Percentiles rank a stretch among this genome's conserved stretches.
These are phyloP conservation scores for Meira miltonrushii DNA, from an alignment of 1,284 basidiomycete species.

Conservation along the genomic window DNA sequence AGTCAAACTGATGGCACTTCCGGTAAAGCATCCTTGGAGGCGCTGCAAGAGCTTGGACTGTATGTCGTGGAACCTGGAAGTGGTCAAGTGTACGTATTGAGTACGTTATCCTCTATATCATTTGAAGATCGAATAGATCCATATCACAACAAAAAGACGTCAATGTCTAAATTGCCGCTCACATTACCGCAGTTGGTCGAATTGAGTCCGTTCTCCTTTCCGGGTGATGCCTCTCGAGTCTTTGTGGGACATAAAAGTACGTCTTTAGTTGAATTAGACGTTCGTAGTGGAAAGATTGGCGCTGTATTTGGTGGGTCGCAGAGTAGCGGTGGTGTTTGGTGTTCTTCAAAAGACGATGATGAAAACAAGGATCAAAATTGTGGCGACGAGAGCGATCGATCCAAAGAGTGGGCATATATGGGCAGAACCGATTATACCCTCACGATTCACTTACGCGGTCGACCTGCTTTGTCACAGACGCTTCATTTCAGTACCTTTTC, in stretches of 20 bases:
- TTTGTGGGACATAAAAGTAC: constrained; percentile 83
- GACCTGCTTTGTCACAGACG: constrained; percentile 40
- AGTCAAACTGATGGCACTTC: not conserved
- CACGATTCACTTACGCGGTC: constrained; percentile 40
- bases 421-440: constrained; percentile 44
- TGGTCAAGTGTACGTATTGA: constrained; percentile 78
- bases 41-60: constrained; percentile 63
- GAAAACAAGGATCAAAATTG: not conserved
- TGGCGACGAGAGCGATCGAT: not conserved
- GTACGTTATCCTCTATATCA: constrained; percentile 48
- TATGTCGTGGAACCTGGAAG: constrained; percentile 81
- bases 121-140: constrained; percentile 4
- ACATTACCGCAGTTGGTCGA: constrained; percentile 81
- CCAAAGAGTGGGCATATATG: constrained; percentile 12
- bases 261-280: constrained; percentile 69
- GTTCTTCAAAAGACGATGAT: not conserved
- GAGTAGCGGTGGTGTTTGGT: not conserved
- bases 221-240: constrained; percentile 65
- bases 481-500: constrained; percentile 46
- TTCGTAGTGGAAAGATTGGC: constrained; percentile 75
- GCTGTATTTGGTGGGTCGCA: constrained; percentile 61
- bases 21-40: constrained; percentile 40
- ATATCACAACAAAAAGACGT: constrained; percentile 17
- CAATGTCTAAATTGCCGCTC: constrained; percentile 69
- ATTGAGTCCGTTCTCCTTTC: constrained; percentile 74